phyloP scores from a whole-genome alignment of 1,139 yeast genomes.

The Wickerhamomyces sp. region DNA sequence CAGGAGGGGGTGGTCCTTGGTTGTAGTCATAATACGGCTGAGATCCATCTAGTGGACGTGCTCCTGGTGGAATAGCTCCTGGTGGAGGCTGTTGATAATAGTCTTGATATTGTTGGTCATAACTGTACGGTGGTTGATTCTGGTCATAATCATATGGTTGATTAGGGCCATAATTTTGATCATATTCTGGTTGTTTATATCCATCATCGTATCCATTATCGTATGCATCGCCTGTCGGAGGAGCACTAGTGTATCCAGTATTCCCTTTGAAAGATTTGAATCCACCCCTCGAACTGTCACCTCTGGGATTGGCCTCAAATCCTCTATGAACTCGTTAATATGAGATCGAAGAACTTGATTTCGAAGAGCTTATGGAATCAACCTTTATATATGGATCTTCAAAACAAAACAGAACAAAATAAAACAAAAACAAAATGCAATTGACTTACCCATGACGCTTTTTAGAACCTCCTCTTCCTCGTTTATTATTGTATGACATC shows the following conservation, averaged over 20 bases:
- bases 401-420: no score
- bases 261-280: not conserved
- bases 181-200: not conserved
- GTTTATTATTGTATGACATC: no score
- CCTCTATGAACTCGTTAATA: not conserved
- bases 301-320: no score
- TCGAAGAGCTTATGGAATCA: no score
- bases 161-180: not conserved
- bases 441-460: not conserved
- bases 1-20: not conserved
- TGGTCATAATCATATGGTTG: conserved; percentile 1
- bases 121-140: not conserved
- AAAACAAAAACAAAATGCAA: not conserved
- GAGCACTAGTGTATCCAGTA: not conserved
- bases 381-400: no score
- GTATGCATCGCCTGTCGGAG: no score
- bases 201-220: not conserved
- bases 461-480: conserved; percentile 3
- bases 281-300: conserved; percentile 1
- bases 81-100: conserved; percentile 1
- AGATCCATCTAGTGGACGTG: no score
- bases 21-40: not conserved
- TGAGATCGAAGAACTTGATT: no score
- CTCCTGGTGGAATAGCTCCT: not conserved
- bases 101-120: not conserved